These are phyloP conservation scores for Amaranthus tricolor DNA, from an alignment of 179 eudicot genomes.

Conservation along the genomic window DNA sequence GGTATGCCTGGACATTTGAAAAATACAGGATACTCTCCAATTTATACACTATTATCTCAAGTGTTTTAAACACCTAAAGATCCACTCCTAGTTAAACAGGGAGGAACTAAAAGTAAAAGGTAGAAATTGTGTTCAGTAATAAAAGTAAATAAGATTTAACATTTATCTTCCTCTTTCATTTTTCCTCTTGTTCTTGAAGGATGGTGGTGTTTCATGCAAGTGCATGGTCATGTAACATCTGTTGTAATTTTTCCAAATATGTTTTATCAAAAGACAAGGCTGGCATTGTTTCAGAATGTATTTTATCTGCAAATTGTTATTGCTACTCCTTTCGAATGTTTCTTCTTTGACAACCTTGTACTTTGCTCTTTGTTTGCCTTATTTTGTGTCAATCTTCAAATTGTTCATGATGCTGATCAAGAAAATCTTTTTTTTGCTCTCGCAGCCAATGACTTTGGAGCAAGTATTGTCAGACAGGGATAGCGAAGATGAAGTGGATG, in stretches of 20 bases:
- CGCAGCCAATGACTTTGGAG: conserved; percentile 84
- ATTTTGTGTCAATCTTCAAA: conserved; percentile 7
- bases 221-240: no score
- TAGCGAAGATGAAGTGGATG: conserved; percentile 96
- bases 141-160: not conserved
- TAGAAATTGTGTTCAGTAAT: not conserved
- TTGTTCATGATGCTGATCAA: not conserved
- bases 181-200: not conserved
- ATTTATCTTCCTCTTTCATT: not conserved
- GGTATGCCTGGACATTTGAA: not conserved
- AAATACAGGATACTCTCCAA: not conserved
- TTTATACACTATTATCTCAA: not conserved
- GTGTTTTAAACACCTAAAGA: not conserved
- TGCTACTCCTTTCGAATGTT: not conserved
- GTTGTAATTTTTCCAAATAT: not conserved
- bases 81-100: not conserved
- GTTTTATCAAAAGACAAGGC: not conserved
- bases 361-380: conserved; percentile 2
- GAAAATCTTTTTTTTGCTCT: not conserved
- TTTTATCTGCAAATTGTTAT: not conserved
- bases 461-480: conserved; percentile 89
- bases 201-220: not conserved
- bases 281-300: not conserved
- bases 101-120: not conserved
- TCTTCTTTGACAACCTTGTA: conserved; percentile 5